Percentiles rank a stretch among this genome's conserved stretches.
Conservation (phyloP, 2,329 filamentous ascomycete species). For the Biscogniauxia mediterranea region DNA sequence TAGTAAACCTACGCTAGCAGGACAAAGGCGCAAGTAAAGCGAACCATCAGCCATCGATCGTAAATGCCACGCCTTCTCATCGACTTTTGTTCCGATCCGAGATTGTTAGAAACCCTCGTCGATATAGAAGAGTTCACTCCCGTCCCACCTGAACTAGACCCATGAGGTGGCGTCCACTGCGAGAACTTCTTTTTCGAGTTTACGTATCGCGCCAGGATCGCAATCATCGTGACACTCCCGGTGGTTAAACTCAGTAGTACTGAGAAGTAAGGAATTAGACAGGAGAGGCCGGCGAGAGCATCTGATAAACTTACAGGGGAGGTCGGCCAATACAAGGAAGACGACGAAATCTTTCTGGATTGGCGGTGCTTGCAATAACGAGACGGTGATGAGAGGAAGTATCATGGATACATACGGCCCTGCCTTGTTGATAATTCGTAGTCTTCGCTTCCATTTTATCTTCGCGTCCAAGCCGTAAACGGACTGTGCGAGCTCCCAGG, state of each 20-base stretch:
- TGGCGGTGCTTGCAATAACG: conserved; percentile 19
- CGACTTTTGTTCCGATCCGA: background rate
- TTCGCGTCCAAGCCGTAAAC: conserved; percentile 16
- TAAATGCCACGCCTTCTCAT: conserved; percentile 18
- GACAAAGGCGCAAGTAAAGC: conserved; percentile 28
- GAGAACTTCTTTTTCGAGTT: conserved; percentile 23
- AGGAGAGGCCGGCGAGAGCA: background rate
- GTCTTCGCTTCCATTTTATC: conserved; percentile 11
- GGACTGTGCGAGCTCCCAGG: conserved; percentile 1
- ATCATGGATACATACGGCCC: conserved; percentile 23
- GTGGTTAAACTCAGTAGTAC: conserved; percentile 23
- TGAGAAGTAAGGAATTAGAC: background rate
- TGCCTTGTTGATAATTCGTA: conserved; percentile 19
- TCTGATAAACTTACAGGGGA: conserved; percentile 19
- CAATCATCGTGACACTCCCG: conserved; percentile 23
- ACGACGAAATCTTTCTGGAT: conserved; percentile 20
- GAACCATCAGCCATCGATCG: conserved; percentile 30
- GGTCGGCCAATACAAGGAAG: conserved; percentile 26
- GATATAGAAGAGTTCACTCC: background rate
- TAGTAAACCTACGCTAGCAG: conserved; percentile 17
- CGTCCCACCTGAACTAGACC: background rate
- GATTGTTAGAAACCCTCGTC: background rate
- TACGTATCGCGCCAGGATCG: conserved; percentile 24
- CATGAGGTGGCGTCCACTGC: conserved; percentile 19
- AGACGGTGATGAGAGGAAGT: conserved; percentile 25